Base-by-base conservation (phyloP, 2,329 filamentous ascomycete species). In the Aureobasidium sp. region DNA sequence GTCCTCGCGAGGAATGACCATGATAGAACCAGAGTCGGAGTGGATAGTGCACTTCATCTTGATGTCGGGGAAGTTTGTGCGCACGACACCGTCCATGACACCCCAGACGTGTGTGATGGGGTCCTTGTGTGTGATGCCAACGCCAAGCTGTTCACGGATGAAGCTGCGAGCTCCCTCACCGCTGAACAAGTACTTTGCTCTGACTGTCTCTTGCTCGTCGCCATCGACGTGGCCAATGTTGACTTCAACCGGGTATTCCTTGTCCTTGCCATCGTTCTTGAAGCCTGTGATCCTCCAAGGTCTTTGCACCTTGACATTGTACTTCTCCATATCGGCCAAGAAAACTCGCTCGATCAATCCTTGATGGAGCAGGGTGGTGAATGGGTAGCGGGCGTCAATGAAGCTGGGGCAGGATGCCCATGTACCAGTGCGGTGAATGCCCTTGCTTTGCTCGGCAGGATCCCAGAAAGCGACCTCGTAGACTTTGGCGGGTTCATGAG, bases 351-450 rank as follows among this genome's bases (percentile, higher is more conserved):
- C 80, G 45, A 83, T 83, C 63, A 82, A 66, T 14, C 80, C 80
- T 63, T 83, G 80, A 62, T 83, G 80, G 6, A 83, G 68, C 4
- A 83, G 70, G 25, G 80, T 81, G 25, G 80, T 83, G 66, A 81
- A 83, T 0, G 80, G 80, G 60, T 83, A 83, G 60, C 80, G 70
- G 25, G 80, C 80, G 61, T 84, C 81, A 56, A 84, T 81, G 69
- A 95, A 95, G 59, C 80, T 83, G 0, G 90, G 90, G 70, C 90
- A 96, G 65, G 85, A 90, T 4, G 89, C 86, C 89, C 89, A 95
- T 38, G 76, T 84, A 21, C 80, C 79, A 1, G 80, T 84, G 54
- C 80, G 68, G 56, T 75, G 70, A 38, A 84, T 84, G 40, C 79
- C 80, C 56, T 76, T 72, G 11, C 70, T 71, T 14, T 68, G 65